These are phyloP conservation scores for Nasturtium officinale DNA, from an alignment of 345 rosid species.

Conservation along the genomic window DNA sequence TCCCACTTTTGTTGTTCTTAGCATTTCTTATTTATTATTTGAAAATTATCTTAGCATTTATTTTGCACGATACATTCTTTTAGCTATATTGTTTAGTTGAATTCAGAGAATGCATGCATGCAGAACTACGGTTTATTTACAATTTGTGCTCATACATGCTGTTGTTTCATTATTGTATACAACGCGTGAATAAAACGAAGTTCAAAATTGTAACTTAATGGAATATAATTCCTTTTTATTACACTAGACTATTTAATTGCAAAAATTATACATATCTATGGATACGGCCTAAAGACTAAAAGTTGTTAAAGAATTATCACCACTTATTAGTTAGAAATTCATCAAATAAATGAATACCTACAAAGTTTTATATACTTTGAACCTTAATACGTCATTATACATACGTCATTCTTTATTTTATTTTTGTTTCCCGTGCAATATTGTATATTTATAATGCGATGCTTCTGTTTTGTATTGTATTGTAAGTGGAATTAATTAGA, in stretches of 20 bases:
- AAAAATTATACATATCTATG: slow-evolving; percentile 15
- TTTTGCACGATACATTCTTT: neutral
- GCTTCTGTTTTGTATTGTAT: neutral
- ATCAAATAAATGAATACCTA: too few species aligned
- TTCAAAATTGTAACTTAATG: too few species aligned
- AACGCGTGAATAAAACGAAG: neutral
- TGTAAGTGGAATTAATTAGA: neutral
- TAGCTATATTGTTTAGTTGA: neutral
- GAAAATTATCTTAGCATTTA: neutral
- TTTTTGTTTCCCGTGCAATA: neutral
- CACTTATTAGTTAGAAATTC: neutral
- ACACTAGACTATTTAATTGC: neutral
- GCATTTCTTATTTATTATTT: too few species aligned
- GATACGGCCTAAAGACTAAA: slow-evolving; percentile 1
- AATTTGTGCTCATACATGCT: neutral
- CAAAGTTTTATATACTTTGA: too few species aligned
- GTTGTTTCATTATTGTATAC: neutral
- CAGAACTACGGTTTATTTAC: neutral
- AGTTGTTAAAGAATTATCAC: neutral
- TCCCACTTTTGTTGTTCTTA: slow-evolving; percentile 2
- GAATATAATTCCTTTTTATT: too few species aligned
- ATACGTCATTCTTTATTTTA: too few species aligned
- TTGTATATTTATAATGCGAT: neutral
- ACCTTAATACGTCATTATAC: slow-evolving; percentile 14
- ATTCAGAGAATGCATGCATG: slow-evolving; percentile 23